Percentiles rank a stretch among this genome's conserved stretches.
These are phyloP conservation scores for Leccinum pachyderme DNA, from an alignment of 1,284 basidiomycete species.

Conservation along the genomic window DNA sequence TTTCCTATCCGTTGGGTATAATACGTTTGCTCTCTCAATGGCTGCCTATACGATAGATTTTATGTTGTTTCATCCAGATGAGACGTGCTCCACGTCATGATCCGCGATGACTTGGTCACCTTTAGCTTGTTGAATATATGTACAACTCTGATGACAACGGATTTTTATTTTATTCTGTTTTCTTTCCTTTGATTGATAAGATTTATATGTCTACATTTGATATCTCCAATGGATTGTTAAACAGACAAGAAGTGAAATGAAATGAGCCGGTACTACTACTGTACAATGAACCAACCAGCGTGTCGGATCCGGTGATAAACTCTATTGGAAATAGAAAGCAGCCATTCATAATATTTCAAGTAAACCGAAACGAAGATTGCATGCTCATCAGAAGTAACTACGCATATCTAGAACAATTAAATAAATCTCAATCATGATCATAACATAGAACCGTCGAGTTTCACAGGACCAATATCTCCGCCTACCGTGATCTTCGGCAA, in stretches of 20 bases:
- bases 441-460: slow-evolving; percentile 13
- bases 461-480: slow-evolving; percentile 18
- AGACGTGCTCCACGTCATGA: slow-evolving; percentile 10
- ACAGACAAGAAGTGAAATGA: background rate
- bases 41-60: slow-evolving; percentile 10
- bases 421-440: background rate
- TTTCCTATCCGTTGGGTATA: background rate
- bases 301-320: background rate
- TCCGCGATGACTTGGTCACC: background rate
- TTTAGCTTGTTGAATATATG: background rate
- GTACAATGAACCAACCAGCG: background rate
- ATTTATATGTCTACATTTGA: background rate
- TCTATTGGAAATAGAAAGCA: too few relatives aligned
- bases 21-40: slow-evolving; percentile 10
- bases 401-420: background rate
- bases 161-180: background rate
- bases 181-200: background rate
- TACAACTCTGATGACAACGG: background rate
- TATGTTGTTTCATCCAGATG: slow-evolving; percentile 7
- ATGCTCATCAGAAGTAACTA: background rate
- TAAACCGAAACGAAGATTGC: too few relatives aligned
- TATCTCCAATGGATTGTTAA: background rate
- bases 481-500: slow-evolving; percentile 4
- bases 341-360: too few relatives aligned
- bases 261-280: background rate